Base-by-base conservation (phyloP, 1,284 basidiomycete genomes). In the Mycena sp. region DNA sequence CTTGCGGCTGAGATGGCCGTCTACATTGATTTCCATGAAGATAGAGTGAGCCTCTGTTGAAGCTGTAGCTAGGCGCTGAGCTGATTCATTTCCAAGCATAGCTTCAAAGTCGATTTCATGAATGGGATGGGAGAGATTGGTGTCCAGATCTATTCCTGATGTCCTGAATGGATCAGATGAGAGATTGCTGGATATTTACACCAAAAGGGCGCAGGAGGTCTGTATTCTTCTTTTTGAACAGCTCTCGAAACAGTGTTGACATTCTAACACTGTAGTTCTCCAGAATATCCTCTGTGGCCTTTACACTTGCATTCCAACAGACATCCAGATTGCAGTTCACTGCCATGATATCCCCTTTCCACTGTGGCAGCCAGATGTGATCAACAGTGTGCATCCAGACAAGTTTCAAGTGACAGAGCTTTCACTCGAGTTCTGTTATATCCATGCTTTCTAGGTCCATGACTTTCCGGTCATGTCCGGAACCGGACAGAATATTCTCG, bases 121-220 rank as follows among this genome's bases (percentile, higher is more conserved):
- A 14, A 35, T 35, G 7, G 7, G 32, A 14, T 35, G 7, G n/a
- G n/a, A n/a, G 14, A 14, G 32, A 14, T 35, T 19, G 14, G 5
- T 16, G 25, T 4, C 23, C 16, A 17, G 23, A 21, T n/a, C n/a
- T n/a, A n/a, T n/a, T n/a, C n/a, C n/a, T n/a, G n/a, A n/a, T n/a
- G n/a, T n/a, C n/a, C 12, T 14, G 9, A 35, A 10, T 5, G 26
- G 25, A 25, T 30, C 26, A 7, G 16, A 19, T n/a, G n/a, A 14
- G 60, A 62, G 17, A 62, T n/a, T 38, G 52, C 51, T 2, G 60
- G 60, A 48, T 62, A 62, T 23, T 50, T 55, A 1, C 53, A 43
- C 4, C 60, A 52, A 3, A 25, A 28, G n/a, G 10, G 60, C 52
- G 4, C 44, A n/a, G 30, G 56, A 38, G n/a, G 32, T 56, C 52